Evolutionary conservation across 768 basidiomycete species (phyloP), one percentile per base, ranked within the genome.

Genomic region (Lanmaoa pseudosensibilis): DNA sequence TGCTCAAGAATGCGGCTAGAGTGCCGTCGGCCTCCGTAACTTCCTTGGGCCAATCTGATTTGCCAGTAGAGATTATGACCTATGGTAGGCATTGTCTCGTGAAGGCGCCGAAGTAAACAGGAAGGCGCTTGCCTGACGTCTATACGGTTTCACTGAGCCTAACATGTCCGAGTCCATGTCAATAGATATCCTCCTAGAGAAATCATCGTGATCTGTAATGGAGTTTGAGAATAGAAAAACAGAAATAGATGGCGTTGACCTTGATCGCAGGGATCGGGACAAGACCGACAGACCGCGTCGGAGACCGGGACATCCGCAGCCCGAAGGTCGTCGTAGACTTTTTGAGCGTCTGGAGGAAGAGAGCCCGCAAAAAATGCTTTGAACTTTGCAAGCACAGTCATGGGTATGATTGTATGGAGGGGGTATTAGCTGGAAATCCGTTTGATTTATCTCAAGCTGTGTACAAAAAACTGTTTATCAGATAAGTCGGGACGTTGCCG

Each of bases 11-110:
- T 57, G 84, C 79, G 7, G 94, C 90, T 25, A 98, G 83, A 6
- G 88, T 84, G 46, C 80, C 82, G 25, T 79, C 74, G 27, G 83
- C 87, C 55, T 86, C 82, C 3, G 88, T 88, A 56, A 98, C 84
- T 41, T 94, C 86, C 40, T 79, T 78, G 38, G 84, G 82, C 95
- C 95, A 98, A 74, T 98, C 93, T 19, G 85, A 79, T 72, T 90
- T 86, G 7, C 93, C 93, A 0, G 94, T 96, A 1, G 92, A 94
- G 51, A 98, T 90, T 34, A 98, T 78, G 34, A 96, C 79, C 88
- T 94, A 68, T 45, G 23, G 45, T 46, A 48, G 36, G 21, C 16
- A 46, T 41, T 52, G 41, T 62, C 16, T 39, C 34, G 45, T n/a
- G 23, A 39, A 46, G 3, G 43, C 2, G 5, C 19, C 38, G 19